phyloP scores from a whole-genome alignment of 78 protist genomes.

The Cavenderia fasciculata region DNA sequence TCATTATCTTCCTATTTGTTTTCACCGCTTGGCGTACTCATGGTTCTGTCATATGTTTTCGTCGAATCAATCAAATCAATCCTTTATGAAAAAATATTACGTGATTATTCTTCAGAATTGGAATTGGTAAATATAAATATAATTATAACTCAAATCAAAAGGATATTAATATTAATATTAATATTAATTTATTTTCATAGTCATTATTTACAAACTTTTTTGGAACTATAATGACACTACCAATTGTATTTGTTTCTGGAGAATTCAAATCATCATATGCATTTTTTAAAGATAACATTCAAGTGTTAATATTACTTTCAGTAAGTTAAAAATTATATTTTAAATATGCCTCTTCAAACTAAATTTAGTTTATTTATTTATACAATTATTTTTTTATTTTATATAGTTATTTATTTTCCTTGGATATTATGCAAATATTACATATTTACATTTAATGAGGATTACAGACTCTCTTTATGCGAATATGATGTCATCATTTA shows the following conservation, averaged over 20 bases:
- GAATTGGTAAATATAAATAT: constrained; percentile 46
- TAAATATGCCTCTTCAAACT: too few relatives aligned
- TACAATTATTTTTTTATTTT: not conserved
- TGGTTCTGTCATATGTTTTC: constrained; percentile 20
- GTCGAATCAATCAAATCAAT: constrained; percentile 56
- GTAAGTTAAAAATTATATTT: not conserved
- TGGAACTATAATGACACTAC: constrained; percentile 39
- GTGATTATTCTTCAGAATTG: constrained; percentile 42
- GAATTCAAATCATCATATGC: constrained; percentile 11
- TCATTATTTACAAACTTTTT: constrained; percentile 58
- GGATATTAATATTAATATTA: not conserved
- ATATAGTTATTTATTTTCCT: constrained; percentile 18
- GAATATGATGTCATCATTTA: constrained; percentile 27
- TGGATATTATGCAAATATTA: constrained; percentile 65
- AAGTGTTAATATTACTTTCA: not conserved
- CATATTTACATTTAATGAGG: constrained; percentile 39
- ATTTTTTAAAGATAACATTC: not conserved
- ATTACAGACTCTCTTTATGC: constrained; percentile 53
- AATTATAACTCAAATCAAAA: not conserved
- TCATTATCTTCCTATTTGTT: not conserved
- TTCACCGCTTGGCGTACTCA: constrained; percentile 20
- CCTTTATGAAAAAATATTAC: constrained; percentile 56
- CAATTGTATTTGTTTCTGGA: constrained; percentile 46
- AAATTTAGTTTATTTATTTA: too few relatives aligned
- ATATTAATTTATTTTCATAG: not conserved